phyloP scores from a whole-genome alignment of 2,329 filamentous ascomycete genomes.

The Penicillium vulpinum region DNA sequence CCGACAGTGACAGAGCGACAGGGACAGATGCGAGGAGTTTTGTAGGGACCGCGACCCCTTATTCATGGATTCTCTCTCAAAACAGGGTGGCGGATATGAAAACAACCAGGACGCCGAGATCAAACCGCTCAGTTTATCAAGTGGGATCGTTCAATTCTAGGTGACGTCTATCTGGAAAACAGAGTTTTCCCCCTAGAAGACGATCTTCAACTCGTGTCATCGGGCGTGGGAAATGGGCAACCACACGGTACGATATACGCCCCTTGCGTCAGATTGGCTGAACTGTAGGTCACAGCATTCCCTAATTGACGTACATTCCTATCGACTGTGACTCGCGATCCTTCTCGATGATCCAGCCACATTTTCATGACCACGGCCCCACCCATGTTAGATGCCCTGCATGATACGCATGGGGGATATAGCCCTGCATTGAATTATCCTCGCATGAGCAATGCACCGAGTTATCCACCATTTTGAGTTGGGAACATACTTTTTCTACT shows the following conservation, averaged over 20 bases:
- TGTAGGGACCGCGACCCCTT: too few species aligned
- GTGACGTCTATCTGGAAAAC: not conserved
- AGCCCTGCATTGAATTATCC: not conserved
- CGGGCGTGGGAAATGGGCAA: not conserved
- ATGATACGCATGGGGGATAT: not conserved
- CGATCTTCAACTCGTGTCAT: not conserved
- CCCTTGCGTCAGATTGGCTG: not conserved
- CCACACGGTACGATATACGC: not conserved
- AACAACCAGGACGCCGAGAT: too few species aligned
- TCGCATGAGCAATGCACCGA: not conserved
- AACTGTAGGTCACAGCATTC: not conserved
- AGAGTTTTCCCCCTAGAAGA: not conserved
- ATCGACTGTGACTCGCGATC: not conserved
- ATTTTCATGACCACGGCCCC: not conserved
- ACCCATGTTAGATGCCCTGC: not conserved
- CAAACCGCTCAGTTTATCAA: not conserved
- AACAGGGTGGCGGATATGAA: too few species aligned
- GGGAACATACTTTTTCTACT: not conserved
- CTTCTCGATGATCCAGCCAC: not conserved
- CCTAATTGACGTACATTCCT: not conserved
- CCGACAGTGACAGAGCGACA: too few species aligned
- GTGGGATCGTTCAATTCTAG: not conserved
- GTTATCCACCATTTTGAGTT: not conserved
- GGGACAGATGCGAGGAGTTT: too few species aligned
- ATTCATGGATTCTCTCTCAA: too few species aligned